Evolutionary conservation across 345 rosid genomes (phyloP), one percentile per base, ranked within the genome.

Genomic region (Crucihimalaya himalaica): DNA sequence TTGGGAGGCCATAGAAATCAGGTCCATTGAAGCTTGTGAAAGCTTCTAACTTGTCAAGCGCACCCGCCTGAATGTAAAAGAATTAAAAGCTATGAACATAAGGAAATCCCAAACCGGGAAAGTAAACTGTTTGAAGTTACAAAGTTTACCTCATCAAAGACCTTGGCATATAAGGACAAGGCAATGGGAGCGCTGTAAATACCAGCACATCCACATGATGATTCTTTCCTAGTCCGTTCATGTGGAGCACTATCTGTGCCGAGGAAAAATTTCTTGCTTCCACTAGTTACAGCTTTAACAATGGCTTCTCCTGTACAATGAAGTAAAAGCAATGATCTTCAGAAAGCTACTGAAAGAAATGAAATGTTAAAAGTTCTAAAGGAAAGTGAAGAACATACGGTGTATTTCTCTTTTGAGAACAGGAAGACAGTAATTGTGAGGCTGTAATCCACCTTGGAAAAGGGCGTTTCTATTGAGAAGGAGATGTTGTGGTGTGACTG

Each of bases 231-330:
- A 68, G 1, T 78, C 73, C 80, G 83, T 76, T 95, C 99, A 74
- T 95, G 99, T 48, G 98, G 97, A 77, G 98, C 97, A 85, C 98
- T 95, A 78, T 95, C 99, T 71, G 99, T 92, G 66, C 99, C 99
- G 29, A 95, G 90, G 87, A 95, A 92, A 75, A 88, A 88, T 59
- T 68, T 87, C 80, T 83, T 90, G 74, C 86, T 92, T 65, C 98
- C 98, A 67, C 99, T 84, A 25, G 97, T 95, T 79, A 95, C 97
- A 23, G 97, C 97, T 76, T 86, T 79, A 74, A 83, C 92, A 63
- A 95, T 87, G 52, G 99, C 94, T 79, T 85, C 79, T 81, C 99
- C 97, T 95, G 67, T 23, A 82, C 14, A 29, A 55, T 53, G 34
- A 63, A 56, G 75, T 6, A 15, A 68, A 68, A 50, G 2, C 2